Conservation (phyloP, 441 rosid species). For the Pelargonium citronellum region DNA sequence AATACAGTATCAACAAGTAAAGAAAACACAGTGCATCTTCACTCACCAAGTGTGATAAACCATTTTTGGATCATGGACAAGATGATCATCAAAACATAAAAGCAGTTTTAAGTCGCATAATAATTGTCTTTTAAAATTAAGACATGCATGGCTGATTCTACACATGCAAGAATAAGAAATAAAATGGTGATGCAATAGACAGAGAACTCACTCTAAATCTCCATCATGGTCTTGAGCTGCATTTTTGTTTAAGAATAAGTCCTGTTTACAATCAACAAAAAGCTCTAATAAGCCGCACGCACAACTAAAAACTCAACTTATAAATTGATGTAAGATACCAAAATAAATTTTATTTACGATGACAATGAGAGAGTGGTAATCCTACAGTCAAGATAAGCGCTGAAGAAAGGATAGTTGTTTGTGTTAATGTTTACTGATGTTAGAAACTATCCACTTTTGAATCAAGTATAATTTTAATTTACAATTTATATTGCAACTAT, state of each 20-base stretch:
- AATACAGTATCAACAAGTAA: neutral
- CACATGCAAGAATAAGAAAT: slow-evolving; percentile 3
- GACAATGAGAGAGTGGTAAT: neutral
- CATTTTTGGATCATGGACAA: slow-evolving; percentile 1
- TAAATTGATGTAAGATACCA: neutral
- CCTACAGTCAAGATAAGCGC: neutral
- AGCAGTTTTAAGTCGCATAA: neutral
- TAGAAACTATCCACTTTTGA: neutral
- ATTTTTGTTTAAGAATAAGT: slow-evolving; percentile 56
- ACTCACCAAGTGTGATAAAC: neutral
- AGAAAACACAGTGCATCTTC: slow-evolving; percentile 2
- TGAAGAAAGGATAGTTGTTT: neutral
- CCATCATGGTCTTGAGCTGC: slow-evolving; percentile 36
- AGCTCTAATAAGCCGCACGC: slow-evolving; percentile 17
- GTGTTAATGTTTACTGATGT: neutral
- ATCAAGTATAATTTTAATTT: neutral
- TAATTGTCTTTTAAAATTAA: neutral
- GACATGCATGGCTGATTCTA: neutral
- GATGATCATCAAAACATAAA: slow-evolving; percentile 1
- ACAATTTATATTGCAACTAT: neutral
- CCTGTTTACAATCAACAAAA: slow-evolving; percentile 40
- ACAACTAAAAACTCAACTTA: slow-evolving; percentile 6
- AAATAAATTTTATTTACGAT: neutral
- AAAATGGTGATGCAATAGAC: neutral
- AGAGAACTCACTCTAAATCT: slow-evolving; percentile 45